Base-by-base conservation (phyloP, 2,329 filamentous ascomycete species). In the Apiospora marii region DNA sequence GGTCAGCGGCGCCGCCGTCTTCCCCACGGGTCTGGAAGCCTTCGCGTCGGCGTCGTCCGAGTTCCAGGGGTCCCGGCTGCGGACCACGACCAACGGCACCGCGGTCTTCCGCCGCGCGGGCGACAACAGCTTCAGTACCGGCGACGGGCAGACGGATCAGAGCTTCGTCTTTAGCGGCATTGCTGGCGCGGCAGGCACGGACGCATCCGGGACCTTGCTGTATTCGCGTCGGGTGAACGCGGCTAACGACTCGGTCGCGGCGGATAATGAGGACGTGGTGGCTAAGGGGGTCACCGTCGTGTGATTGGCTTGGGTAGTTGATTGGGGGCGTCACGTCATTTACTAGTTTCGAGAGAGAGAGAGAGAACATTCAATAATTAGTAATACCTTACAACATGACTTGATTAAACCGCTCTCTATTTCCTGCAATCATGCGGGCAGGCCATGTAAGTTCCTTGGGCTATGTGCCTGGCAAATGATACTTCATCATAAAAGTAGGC, bases 21-120 rank as follows among this genome's bases (percentile, higher is more conserved):
- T 93, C 69, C 88, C 91, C 0, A 89, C 86, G 0, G 90, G 90
- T 1, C 81, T 92, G 3, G 89, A 92, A 74, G 88, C 87, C 0
- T 92, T 92, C 75, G 76, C 81, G 34, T 72, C 80, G 4, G 1
- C 53, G 7, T 13, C 58, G 19, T 41, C 37, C 37, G 41, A 51
- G 30, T 79, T 74, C 70, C 67, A 67, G 70, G 81, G 75, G 44
- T 79, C 79, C 12, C 75, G 74, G 3, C 77, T 90, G 13, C 79
- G 77, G 1, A 92, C 90, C 0, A 85, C 79, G 53, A 88, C 91
- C 74, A 87, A 89, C 51, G 91, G 90, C 44, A 87, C 84, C 6
- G 91, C 90, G 6, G 81, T 78, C 43, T 93, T 90, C 78, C 82
- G 85, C n/a, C 82, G 84, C 70, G 80, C 79, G 70, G 85, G 78